phyloP scores from a whole-genome alignment of 345 rosid species.

The Microthlaspi erraticum region DNA sequence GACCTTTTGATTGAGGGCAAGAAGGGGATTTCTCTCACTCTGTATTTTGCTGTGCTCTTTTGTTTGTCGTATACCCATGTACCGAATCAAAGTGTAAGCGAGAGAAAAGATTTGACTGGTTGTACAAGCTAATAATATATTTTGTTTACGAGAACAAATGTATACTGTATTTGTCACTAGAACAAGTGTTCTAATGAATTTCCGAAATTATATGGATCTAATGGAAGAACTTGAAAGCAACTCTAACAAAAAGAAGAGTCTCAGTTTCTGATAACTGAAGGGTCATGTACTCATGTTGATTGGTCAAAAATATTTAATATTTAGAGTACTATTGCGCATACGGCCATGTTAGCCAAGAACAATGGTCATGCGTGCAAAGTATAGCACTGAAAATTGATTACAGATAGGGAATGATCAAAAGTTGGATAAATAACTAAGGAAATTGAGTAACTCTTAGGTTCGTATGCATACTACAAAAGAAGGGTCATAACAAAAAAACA shows the following conservation, averaged over 20 bases:
- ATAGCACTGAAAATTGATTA: slow-evolving; percentile 24
- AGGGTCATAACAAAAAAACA: neutral
- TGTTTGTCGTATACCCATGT: slow-evolving; percentile 11
- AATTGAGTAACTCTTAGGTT: slow-evolving; percentile 29
- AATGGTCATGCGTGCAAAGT: slow-evolving; percentile 36
- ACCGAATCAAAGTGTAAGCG: neutral
- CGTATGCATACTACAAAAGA: slow-evolving; percentile 27
- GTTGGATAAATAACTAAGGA: slow-evolving; percentile 21
- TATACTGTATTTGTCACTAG: neutral
- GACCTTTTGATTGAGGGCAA: neutral
- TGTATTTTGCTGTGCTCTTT: slow-evolving; percentile 1
- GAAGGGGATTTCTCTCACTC: neutral
- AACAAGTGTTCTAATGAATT: neutral
- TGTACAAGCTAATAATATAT: neutral
- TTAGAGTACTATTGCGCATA: slow-evolving; percentile 10
- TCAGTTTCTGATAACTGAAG: slow-evolving; percentile 17
- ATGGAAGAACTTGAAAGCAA: too few species aligned
- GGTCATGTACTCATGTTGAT: slow-evolving; percentile 5
- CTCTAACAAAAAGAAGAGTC: slow-evolving; percentile 6
- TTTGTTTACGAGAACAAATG: neutral
- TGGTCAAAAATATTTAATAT: slow-evolving; percentile 25
- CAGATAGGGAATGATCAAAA: slow-evolving; percentile 26
- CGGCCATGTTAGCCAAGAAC: slow-evolving; percentile 33
- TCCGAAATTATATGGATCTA: neutral
- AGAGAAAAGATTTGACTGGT: neutral